Base-by-base conservation (phyloP, 202 grass and related monocot species). In the Zoysia matrella region DNA sequence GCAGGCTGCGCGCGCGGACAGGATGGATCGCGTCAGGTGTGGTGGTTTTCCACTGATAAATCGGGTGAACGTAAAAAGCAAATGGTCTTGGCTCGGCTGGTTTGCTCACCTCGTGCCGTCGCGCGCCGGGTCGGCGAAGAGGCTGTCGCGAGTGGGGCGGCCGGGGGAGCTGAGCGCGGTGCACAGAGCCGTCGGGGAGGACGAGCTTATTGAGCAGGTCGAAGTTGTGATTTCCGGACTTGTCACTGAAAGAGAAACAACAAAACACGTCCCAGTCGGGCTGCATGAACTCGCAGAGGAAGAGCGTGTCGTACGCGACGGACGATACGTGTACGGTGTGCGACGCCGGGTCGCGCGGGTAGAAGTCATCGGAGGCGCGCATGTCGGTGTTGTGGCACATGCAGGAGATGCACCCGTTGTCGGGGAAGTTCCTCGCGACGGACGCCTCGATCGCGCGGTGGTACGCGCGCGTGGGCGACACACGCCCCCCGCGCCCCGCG, bases 351-450 rank as follows among this genome's bases (percentile, higher is more conserved):
- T 36, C 30, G 30, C 30, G 30, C 30, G 30, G 30, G 30, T 36
- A 36, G 30, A 36, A 36, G 30, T 36, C 30, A 36, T 36, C 30
- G 14, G 94, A 97, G 77, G 90, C 88, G 41, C 94, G 91, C 18
- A 91, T 81, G 4, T 94, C 94, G 30, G 92, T 92, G 86, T 94
- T 94, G 75, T 97, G 94, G 72, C 86, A 94, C 94, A 97, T 97
- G 76, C 92, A 91, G 1, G 94, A 92, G 82, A 97, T 86, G 82
- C 92, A 94, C 0, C 94, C 94, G 4, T 97, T 97, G 46, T 92
- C 92, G 0, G 86, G 88, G 84, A 97, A 97, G 78, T 76, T 97
- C 0, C 73, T 30, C 0, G 73, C 42, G 30, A 97, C 71, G 67
- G 89, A 91, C 0, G 84, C 84, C 89, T 97, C 94, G 6, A 97